Evolutionary conservation across 2,329 filamentous ascomycete genomes (phyloP).

Genomic region (Penicillium sclerotigenum): DNA sequence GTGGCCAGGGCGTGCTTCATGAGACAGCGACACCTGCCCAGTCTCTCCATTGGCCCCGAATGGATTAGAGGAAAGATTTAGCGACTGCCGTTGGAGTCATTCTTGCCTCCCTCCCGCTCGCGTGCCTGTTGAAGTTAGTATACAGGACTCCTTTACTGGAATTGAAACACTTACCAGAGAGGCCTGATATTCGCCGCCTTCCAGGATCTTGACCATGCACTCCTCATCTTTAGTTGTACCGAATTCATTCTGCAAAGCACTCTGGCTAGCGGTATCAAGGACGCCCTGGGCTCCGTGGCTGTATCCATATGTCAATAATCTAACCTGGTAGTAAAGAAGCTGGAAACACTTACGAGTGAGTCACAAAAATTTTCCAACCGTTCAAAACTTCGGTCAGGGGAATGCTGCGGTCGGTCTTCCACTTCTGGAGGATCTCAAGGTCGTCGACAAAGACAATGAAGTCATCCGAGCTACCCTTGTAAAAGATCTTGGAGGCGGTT

Average conservation of each 20-base stretch:
- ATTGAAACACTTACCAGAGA: constrained; percentile 47
- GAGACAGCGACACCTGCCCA: neutral
- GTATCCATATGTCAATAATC: neutral
- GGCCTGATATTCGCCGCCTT: constrained; percentile 68
- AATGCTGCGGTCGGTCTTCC: constrained; percentile 74
- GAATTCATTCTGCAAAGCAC: constrained; percentile 78
- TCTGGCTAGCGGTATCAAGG: constrained; percentile 71
- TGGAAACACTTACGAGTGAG: constrained; percentile 69
- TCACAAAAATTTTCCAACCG: constrained; percentile 84
- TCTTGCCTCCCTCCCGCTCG: constrained; percentile 33
- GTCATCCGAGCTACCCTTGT: constrained; percentile 70
- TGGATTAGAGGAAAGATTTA: constrained; percentile 9
- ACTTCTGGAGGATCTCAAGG: constrained; percentile 66
- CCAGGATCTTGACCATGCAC: constrained; percentile 75
- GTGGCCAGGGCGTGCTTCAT: neutral
- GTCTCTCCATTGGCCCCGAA: neutral
- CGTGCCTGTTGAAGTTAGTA: constrained; percentile 23
- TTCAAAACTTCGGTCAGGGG: constrained; percentile 82
- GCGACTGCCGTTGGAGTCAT: constrained; percentile 28
- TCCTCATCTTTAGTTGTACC: constrained; percentile 76
- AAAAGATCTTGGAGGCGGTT: constrained; percentile 73
- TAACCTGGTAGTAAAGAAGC: neutral
- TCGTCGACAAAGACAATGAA: constrained; percentile 58
- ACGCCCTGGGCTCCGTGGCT: constrained; percentile 85
- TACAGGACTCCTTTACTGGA: neutral